Conservation (phyloP, 805 yeast genomes). For the Teunomyces lycoperdinae region DNA sequence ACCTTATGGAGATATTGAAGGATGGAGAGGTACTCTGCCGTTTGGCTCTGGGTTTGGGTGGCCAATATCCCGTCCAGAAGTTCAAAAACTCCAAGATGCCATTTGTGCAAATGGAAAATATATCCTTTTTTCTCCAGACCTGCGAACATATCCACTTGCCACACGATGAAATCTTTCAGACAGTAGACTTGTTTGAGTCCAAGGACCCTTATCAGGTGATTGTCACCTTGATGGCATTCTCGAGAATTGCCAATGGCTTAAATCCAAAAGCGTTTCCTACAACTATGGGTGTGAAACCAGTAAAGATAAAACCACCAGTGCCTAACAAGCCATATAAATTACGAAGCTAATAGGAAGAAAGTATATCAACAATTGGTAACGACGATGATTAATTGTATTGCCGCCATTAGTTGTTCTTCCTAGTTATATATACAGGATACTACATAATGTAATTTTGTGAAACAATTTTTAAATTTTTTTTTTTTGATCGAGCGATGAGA, state of each 20-base stretch:
- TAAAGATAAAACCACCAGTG: constrained; percentile 46
- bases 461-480: background rate
- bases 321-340: constrained; percentile 56
- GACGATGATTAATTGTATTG: background rate
- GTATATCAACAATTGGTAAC: too few species aligned
- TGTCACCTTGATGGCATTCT: constrained; percentile 70
- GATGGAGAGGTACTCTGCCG: constrained; percentile 51
- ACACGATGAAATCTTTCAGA: constrained; percentile 78
- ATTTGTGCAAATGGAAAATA: constrained; percentile 79
- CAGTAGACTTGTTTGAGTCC: constrained; percentile 68
- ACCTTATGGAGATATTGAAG: constrained; percentile 54
- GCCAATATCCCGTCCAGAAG: constrained; percentile 28
- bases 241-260: constrained; percentile 59
- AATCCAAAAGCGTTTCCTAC: constrained; percentile 22
- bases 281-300: constrained; percentile 43
- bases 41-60: constrained; percentile 26
- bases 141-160: constrained; percentile 68
- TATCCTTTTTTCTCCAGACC: constrained; percentile 63
- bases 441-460: background rate
- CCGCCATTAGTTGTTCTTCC: background rate
- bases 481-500: constrained; percentile 4
- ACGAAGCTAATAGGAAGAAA: constrained; percentile 1
- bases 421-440: background rate
- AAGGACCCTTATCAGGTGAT: constrained; percentile 77
- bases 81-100: constrained; percentile 69